These are phyloP conservation scores for Gossypium herbaceum DNA, from an alignment of 345 rosid species.

Conservation along the genomic window DNA sequence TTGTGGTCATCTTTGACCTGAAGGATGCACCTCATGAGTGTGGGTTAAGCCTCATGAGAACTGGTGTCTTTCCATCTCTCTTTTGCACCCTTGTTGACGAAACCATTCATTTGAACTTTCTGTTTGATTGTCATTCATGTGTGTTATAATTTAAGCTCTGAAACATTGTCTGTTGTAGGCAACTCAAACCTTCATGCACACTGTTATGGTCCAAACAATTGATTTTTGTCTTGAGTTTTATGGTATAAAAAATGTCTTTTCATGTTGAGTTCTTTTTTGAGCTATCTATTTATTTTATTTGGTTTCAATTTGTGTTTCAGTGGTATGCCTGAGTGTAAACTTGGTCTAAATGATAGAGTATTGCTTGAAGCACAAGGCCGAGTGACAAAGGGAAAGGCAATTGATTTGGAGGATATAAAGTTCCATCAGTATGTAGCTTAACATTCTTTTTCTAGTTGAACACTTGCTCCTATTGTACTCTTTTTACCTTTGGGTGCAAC, in stretches of 20 bases:
- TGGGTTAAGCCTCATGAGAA: not conserved
- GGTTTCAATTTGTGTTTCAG: constrained; percentile 34
- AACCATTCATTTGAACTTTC: not conserved
- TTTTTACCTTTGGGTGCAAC: not conserved
- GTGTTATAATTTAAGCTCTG: not conserved
- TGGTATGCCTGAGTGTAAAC: constrained; percentile 99
- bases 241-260: not conserved
- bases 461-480: not conserved
- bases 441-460: constrained; percentile 9
- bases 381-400: constrained; percentile 89
- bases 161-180: not conserved
- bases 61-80: not conserved
- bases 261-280: constrained; percentile 2
- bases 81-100: constrained; percentile 7
- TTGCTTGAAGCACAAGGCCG: constrained; percentile 95
- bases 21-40: not conserved
- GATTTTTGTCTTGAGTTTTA: not conserved
- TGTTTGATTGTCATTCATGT: not conserved
- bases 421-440: constrained; percentile 73
- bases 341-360: constrained; percentile 92
- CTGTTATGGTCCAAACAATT: not conserved
- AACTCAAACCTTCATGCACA: not conserved
- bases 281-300: constrained; percentile 6
- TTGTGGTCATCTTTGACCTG: too few relatives aligned
- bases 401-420: constrained; percentile 94